Evolutionary conservation across 2,329 filamentous ascomycete species (phyloP), one percentile per base, ranked within the genome.

Genomic region (Simplicillium aogashimaense): DNA sequence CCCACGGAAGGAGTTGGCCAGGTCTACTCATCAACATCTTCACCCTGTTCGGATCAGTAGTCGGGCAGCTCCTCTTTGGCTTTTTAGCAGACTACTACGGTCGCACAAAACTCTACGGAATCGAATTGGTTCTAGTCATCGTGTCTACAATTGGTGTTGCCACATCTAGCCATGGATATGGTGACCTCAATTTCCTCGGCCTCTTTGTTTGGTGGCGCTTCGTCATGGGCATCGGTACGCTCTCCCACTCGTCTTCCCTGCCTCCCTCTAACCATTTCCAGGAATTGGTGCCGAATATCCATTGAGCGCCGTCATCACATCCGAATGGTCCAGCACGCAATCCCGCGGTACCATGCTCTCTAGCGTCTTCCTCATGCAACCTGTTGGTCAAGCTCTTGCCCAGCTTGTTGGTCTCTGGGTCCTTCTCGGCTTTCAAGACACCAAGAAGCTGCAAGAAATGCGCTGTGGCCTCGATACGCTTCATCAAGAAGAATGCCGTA

Each of bases 251-350:
- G 20, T 6, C 20, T 25, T 25, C 52, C 29, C 7, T 31, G 17
- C 25, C 29, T 13, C 34, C 9, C 3, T 17, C 32, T 42, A 29
- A 44, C 13, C 15, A 4, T 17, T n/a, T 29, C 5, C 20, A 70
- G 76, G 76, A 1, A 78, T 82, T 29, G 77, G 78, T n/a, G 78
- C 74, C 13, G 78, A 83, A 56, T 83, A 83, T 52, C 80, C 81
- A 1, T 61, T 84, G 3, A 76, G 69, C 35, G 78, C 79, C 0
- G 74, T 83, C 8, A 84, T 85, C 29, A 81, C 78, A 0, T 73
- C 79, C 1, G 81, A 84, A 65, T 83, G 70, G 63, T 64, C 71
- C 5, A 74, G 69, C 39, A 82, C 76, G 0, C 72, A 70, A 36
- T 77, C 78, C n/a, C 65, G 80, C 37, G 74, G 73, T n/a, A 74